These are phyloP conservation scores for Pterocarpus macrocarpus DNA, from an alignment of 306 rosid species.

Conservation along the genomic window DNA sequence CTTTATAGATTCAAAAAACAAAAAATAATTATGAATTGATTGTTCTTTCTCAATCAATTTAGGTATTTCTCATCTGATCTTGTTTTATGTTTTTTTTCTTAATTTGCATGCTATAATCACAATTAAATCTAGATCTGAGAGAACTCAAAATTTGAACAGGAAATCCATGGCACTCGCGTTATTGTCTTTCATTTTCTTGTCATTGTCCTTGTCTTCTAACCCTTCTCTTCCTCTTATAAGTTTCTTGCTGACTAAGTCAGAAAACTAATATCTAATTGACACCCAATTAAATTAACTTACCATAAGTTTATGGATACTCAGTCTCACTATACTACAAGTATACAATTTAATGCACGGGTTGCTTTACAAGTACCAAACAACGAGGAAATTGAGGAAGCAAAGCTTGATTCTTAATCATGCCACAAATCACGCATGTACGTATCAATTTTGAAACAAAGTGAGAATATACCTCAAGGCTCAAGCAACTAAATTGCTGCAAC, in stretches of 20 bases:
- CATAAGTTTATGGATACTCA: too few species aligned
- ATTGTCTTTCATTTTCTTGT: slow-evolving; percentile 45
- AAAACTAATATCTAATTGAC: background rate
- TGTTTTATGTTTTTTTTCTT: too few species aligned
- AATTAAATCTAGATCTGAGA: too few species aligned
- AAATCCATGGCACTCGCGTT: slow-evolving; percentile 24
- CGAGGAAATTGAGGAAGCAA: background rate
- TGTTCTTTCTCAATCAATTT: too few species aligned
- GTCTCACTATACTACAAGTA: background rate
- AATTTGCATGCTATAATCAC: too few species aligned
- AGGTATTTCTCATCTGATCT: too few species aligned
- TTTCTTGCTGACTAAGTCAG: slow-evolving; percentile 38
- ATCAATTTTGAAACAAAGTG: background rate
- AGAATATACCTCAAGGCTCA: slow-evolving; percentile 24
- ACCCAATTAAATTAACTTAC: slow-evolving; percentile 5
- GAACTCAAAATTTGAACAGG: too few species aligned
- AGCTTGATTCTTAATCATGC: background rate
- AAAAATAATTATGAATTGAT: too few species aligned
- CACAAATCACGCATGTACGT: background rate
- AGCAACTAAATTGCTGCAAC: slow-evolving; percentile 14
- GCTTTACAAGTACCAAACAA: background rate
- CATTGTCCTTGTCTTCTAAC: slow-evolving; percentile 29
- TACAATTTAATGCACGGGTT: background rate
- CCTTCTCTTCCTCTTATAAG: slow-evolving; percentile 21
- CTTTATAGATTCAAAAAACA: too few species aligned